Evolutionary conservation across 2,329 filamentous ascomycete genomes (phyloP), one percentile per base, ranked within the genome.

Genomic region (Fusarium euwallaceae): DNA sequence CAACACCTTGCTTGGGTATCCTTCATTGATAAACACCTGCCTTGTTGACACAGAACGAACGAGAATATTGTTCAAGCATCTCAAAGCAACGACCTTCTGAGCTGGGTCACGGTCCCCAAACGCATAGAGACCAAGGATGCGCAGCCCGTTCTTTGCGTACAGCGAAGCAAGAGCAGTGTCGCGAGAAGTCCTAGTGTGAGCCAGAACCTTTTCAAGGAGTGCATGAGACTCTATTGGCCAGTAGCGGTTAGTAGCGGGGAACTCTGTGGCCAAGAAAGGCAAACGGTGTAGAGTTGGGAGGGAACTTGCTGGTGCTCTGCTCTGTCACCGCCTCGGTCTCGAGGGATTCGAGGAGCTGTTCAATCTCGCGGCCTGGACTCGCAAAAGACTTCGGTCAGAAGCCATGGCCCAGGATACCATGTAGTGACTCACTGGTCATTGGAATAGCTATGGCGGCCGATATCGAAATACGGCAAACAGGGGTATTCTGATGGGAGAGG

Each of bases 301-400:
- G 53, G 32, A 58, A 58, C 55, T 58, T 58, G 55, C 55, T 37
- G 32, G 55, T 24, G 34, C 34, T 58, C 34, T 58, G 12, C 8
- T 37, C 55, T 12, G 55, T 58, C 55, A 24, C 32, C 32, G 55
- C 55, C 55, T 58, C 55, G 8, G 55, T 58, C 55, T 58, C 55
- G 55, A 58, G 55, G 32, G 55, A 14, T 36, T 36, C 34, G 34
- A 58, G 55, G 32, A 58, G 34, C 55, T 58, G 55, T 37, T 58
- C 55, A 22, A 58, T 58, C 32, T 58, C 55, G 34, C 55, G 55
- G 32, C 20, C 55, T 58, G 10, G 14, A 5, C 4, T 22, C 9
- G 4, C 4, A 14, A 36, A 58, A 58, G 27, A 1, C 48, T 0
- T 4, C 17, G 17, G 27, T 53, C 4, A 53, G 48, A 20, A 6